These are phyloP conservation scores for Fusarium tricinctum DNA, from an alignment of 2,329 filamentous ascomycete genomes.

Conservation along the genomic window DNA sequence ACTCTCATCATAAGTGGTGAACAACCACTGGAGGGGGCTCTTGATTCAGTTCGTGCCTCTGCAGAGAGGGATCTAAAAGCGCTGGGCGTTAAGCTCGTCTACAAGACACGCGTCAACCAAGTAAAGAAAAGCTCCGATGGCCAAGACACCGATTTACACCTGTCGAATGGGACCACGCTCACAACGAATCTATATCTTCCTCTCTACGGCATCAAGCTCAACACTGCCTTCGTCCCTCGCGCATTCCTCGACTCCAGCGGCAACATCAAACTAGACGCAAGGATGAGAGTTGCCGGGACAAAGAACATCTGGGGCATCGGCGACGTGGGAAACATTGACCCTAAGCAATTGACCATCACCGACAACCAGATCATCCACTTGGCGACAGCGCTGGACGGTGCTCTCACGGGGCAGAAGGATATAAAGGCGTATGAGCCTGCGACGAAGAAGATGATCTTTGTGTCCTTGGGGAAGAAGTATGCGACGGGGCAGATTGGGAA, in stretches of 20 bases:
- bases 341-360: conserved; percentile 55
- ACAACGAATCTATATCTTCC: conserved; percentile 60
- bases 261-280: conserved; percentile 53
- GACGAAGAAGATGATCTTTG: conserved; percentile 50
- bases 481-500: conserved; percentile 53
- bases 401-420: conserved; percentile 35
- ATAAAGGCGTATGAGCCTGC: conserved; percentile 40
- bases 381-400: conserved; percentile 50
- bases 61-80: conserved; percentile 45
- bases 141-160: conserved; percentile 42
- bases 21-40: conserved; percentile 33
- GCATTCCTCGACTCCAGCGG: conserved; percentile 52
- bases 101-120: conserved; percentile 52
- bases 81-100: conserved; percentile 51
- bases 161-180: conserved; percentile 52
- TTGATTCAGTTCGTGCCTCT: conserved; percentile 52
- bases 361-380: conserved; percentile 54
- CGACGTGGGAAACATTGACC: conserved; percentile 58
- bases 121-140: conserved; percentile 13
- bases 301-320: conserved; percentile 60
- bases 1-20: conserved; percentile 46
- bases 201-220: conserved; percentile 59
- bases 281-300: conserved; percentile 52
- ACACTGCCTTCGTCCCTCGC: conserved; percentile 58
- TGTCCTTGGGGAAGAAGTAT: conserved; percentile 48